These are phyloP conservation scores for Bryoerythrophyllum caledonicum DNA, from an alignment of 225 moss, liverwort and hornwort genomes.

Conservation along the genomic window DNA sequence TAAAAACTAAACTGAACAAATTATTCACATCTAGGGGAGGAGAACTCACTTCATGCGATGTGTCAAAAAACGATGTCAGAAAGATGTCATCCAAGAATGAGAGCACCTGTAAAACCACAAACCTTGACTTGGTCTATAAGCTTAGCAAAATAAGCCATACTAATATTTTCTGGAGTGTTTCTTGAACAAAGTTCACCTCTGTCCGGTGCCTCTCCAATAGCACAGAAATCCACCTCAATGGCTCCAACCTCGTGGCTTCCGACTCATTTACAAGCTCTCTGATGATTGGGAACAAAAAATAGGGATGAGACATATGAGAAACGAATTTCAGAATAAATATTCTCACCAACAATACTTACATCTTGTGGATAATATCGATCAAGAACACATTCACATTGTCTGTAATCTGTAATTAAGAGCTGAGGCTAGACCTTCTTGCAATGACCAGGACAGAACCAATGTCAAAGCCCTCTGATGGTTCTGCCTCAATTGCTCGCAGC, in stretches of 20 bases:
- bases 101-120: constrained; percentile 57
- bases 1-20: neutral
- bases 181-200: constrained; percentile 34
- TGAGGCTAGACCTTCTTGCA: constrained; percentile 55
- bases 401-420: constrained; percentile 9
- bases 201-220: constrained; percentile 65
- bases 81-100: constrained; percentile 93
- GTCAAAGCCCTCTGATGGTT: constrained; percentile 68
- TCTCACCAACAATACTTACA: neutral
- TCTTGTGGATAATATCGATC: neutral
- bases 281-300: neutral
- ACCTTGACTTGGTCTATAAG: constrained; percentile 3
- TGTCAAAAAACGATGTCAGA: constrained; percentile 70
- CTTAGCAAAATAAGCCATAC: neutral
- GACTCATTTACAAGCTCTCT: constrained; percentile 64
- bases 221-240: constrained; percentile 74
- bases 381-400: too few species aligned
- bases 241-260: constrained; percentile 73
- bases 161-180: neutral
- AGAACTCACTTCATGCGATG: constrained; percentile 81
- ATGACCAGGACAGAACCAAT: constrained; percentile 66
- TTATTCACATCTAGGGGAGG: too few species aligned
- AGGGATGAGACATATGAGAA: neutral
- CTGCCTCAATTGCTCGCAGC: constrained; percentile 59
- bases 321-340: neutral